Percentiles rank a stretch among this genome's conserved stretches.
Conservation (phyloP, 805 yeast genomes). For the Myxozyma udenii region DNA sequence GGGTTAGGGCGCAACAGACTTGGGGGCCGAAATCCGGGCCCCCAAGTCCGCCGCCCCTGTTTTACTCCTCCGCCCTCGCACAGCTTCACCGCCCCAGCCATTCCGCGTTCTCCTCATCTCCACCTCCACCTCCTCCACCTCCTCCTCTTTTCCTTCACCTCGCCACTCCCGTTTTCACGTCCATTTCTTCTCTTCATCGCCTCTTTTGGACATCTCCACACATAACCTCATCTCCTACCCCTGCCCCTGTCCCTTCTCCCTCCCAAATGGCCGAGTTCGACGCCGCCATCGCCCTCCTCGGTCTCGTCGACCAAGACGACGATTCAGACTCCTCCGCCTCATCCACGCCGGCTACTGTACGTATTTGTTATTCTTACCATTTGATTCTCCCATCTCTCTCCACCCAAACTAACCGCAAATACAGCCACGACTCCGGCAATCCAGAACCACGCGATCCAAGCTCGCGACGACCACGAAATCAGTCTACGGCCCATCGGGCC, state of each 20-base stretch:
- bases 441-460: no score
- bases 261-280: conserved; percentile 27
- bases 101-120: not conserved
- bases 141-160: not conserved
- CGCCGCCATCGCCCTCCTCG: conserved; percentile 30
- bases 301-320: conserved; percentile 28
- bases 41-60: no score
- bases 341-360: not conserved
- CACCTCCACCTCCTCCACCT: conserved; percentile 3
- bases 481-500: no score
- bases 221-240: not conserved
- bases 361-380: not conserved
- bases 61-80: not conserved
- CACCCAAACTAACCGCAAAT: no score
- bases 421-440: no score
- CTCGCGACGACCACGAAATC: no score
- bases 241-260: not conserved
- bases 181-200: not conserved
- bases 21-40: no score
- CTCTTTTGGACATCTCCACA: not conserved
- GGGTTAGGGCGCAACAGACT: conserved; percentile 10
- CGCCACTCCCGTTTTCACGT: not conserved
- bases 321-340: conserved; percentile 17
- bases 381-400: no score
- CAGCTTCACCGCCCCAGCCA: conserved; percentile 2